These are phyloP conservation scores for Pythium insidiosum DNA, from an alignment of 352 stramenopile genomes.

Conservation along the genomic window DNA sequence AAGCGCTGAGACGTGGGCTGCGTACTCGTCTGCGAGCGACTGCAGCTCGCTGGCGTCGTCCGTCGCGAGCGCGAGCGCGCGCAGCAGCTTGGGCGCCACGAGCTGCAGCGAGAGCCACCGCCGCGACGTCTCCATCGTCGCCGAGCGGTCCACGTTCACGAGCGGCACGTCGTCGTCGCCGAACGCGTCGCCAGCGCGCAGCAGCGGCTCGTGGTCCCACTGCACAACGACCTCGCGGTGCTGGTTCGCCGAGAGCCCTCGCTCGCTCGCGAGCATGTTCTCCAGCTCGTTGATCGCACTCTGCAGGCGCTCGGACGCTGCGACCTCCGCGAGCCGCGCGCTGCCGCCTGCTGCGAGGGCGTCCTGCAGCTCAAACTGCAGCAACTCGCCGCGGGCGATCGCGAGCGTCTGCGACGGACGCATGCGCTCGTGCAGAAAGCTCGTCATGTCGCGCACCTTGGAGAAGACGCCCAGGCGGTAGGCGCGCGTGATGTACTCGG, in stretches of 20 bases:
- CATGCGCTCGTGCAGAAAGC: slow-evolving; percentile 69
- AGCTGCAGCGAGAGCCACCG: slow-evolving; percentile 60
- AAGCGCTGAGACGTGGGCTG: slow-evolving; percentile 10
- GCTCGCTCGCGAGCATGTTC: slow-evolving; percentile 20
- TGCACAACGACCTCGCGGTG: slow-evolving; percentile 72
- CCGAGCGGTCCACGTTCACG: slow-evolving; percentile 64
- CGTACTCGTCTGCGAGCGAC: slow-evolving; percentile 25
- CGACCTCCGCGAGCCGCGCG: slow-evolving; percentile 40
- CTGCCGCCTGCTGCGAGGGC: slow-evolving; percentile 24
- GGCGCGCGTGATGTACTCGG: slow-evolving; percentile 69
- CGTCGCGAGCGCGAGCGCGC: slow-evolving; percentile 12
- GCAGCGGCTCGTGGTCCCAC: slow-evolving; percentile 35
- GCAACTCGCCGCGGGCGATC: slow-evolving; percentile 42
- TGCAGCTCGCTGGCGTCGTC: slow-evolving; percentile 1
- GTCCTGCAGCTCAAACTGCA: slow-evolving; percentile 54
- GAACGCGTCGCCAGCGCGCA: slow-evolving; percentile 34
- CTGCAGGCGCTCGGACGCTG: slow-evolving; percentile 31
- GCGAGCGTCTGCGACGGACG: slow-evolving; percentile 66
- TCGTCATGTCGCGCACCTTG: slow-evolving; percentile 79
- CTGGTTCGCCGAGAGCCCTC: slow-evolving; percentile 61
- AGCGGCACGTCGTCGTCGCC: slow-evolving; percentile 25
- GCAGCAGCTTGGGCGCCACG: slow-evolving; percentile 41
- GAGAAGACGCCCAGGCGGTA: slow-evolving; percentile 82
- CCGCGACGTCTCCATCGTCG: slow-evolving; percentile 28
- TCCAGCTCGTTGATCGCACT: slow-evolving; percentile 28